These are phyloP conservation scores for Coprinopsis cinerea DNA, from an alignment of 768 basidiomycete species.

Conservation along the genomic window DNA sequence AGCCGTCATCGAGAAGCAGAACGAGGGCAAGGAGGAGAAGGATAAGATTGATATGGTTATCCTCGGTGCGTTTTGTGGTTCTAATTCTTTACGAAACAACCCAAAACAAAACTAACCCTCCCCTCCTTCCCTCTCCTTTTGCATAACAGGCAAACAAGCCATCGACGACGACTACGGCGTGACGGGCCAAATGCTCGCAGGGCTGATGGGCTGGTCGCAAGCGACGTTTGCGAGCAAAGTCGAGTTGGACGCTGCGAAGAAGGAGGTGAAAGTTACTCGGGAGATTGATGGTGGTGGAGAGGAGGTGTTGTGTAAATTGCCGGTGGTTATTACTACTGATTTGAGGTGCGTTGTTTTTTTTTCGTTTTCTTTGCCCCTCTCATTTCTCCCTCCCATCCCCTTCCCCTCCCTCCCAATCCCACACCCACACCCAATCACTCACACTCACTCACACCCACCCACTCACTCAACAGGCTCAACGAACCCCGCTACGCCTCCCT, in stretches of 20 bases:
- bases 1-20: constrained; percentile 54
- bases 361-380: background rate
- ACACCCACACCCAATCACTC: too few relatives aligned
- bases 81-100: too few relatives aligned
- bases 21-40: constrained; percentile 29
- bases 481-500: constrained; percentile 97
- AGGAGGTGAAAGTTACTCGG: constrained; percentile 65
- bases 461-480: too few relatives aligned
- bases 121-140: too few relatives aligned
- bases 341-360: constrained; percentile 61
- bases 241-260: constrained; percentile 57
- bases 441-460: too few relatives aligned
- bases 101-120: too few relatives aligned
- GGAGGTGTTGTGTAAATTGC: constrained; percentile 72
- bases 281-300: constrained; percentile 96
- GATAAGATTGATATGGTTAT: constrained; percentile 80
- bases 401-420: constrained; percentile 7
- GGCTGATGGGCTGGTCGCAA: constrained; percentile 86
- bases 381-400: background rate
- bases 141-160: constrained; percentile 97
- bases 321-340: constrained; percentile 89
- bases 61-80: too few relatives aligned
- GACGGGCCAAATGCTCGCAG: constrained; percentile 97
- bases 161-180: constrained; percentile 96
- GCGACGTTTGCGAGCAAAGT: constrained; percentile 93